Base-by-base conservation (phyloP, 805 yeast genomes). In the Wickerhamomyces ciferrii region DNA sequence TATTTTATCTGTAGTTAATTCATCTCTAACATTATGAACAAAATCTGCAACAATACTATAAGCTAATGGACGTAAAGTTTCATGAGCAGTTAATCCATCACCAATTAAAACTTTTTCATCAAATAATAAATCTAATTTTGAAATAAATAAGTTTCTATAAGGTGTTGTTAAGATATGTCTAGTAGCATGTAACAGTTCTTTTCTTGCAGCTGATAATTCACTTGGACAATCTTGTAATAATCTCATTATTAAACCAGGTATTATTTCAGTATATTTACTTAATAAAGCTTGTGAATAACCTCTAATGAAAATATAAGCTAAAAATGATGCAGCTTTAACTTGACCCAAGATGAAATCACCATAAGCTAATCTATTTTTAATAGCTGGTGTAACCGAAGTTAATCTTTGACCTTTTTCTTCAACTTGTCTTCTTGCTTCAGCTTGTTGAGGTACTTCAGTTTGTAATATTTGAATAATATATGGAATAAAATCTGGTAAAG, bases 11-110 rank as follows among this genome's bases (percentile, higher is more conserved):
- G 91, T 79, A 1, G 87, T 83, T 44, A 94, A 69, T 53, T 91
- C 95, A 43, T 83, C 78, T 54, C 97, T 80, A 3, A 92, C 92
- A 59, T 88, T 89, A 59, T 94, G 98, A 45, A 94, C 85, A 56
- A 95, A 84, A 60, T 94, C 99, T 0, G 99, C 98, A 43, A 94
- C 92, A 14, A 95, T 88, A 32, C 95, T 86, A 63, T 91, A 94
- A 0, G 98, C 98, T 58, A 94, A 69, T 0, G 98, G 97, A 53
- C 97, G 75, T 44, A 94, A 73, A 0, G 95, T 87, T 62, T 91
- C 97, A 58, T 81, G 83, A 2, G 95, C 84, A 0, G 99, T 94
- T 44, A 94, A 75, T 0, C 98, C 98, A 53, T 86, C 89, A 27
- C 99, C 98, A 44, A 95, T 81, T 43, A 95, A 71, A 2, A 94